These are phyloP conservation scores for Mallotus nudiflorus DNA, from an alignment of 345 rosid genomes.

Conservation along the genomic window DNA sequence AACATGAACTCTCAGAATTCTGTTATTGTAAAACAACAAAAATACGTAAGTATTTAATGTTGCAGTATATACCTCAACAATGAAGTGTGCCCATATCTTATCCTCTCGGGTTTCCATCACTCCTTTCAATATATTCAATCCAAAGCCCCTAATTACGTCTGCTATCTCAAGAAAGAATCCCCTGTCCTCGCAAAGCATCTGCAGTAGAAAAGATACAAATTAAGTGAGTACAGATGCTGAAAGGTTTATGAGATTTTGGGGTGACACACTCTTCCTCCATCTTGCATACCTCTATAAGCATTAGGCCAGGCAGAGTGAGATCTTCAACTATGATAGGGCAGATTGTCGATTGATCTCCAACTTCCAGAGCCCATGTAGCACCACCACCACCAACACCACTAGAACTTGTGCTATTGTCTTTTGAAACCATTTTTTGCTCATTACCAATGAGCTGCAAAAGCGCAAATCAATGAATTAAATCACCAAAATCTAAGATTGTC, in stretches of 20 bases:
- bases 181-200: slow-evolving; percentile 83
- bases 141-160: slow-evolving; percentile 63
- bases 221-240: neutral
- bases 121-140: slow-evolving; percentile 80
- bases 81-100: slow-evolving; percentile 79
- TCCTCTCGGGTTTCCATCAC: slow-evolving; percentile 60
- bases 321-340: slow-evolving; percentile 93
- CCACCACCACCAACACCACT: slow-evolving; percentile 62
- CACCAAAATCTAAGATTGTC: slow-evolving; percentile 12
- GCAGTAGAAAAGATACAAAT: slow-evolving; percentile 14
- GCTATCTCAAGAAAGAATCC: slow-evolving; percentile 86
- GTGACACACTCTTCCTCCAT: neutral
- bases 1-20: slow-evolving; percentile 4
- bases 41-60: neutral
- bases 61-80: slow-evolving; percentile 61
- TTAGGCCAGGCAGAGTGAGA: slow-evolving; percentile 61
- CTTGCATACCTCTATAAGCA: slow-evolving; percentile 75
- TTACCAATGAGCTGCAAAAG: slow-evolving; percentile 39
- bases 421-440: slow-evolving; percentile 32
- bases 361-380: slow-evolving; percentile 86
- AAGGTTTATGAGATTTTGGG: neutral
- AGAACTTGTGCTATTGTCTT: slow-evolving; percentile 30
- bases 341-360: slow-evolving; percentile 55
- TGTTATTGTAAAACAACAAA: neutral
- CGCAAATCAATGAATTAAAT: slow-evolving; percentile 13